A percentile compares a stretch with the other conserved stretches of the same genome.
These are phyloP conservation scores for Rugonectria rugulosa DNA, from an alignment of 2,329 filamentous ascomycete genomes.

Conservation along the genomic window DNA sequence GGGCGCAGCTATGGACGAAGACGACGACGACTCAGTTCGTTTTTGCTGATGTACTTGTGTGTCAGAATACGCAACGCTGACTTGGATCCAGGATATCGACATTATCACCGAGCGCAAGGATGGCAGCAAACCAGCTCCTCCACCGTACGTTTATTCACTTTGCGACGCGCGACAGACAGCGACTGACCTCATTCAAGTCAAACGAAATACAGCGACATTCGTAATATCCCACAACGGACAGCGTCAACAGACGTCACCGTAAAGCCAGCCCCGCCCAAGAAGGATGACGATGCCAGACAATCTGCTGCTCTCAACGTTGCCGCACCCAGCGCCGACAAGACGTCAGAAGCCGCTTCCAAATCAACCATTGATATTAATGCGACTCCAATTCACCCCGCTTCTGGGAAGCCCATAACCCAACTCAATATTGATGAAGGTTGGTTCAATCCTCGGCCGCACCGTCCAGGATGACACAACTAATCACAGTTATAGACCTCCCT, in stretches of 20 bases:
- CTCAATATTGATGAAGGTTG: conserved; percentile 75
- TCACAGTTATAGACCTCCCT: conserved; percentile 61
- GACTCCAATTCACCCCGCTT: conserved; percentile 78
- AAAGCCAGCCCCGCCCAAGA: conserved; percentile 56
- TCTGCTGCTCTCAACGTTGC: conserved; percentile 42
- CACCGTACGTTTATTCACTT: conserved; percentile 55
- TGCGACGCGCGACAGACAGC: conserved; percentile 11
- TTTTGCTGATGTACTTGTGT: no score
- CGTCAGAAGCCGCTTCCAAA: conserved; percentile 73
- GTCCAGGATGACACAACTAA: conserved; percentile 10
- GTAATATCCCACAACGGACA: conserved; percentile 69
- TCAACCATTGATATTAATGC: conserved; percentile 87
- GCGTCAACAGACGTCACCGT: conserved; percentile 58
- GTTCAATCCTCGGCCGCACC: conserved; percentile 6
- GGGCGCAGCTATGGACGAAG: conserved; percentile 66
- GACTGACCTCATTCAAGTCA: conserved; percentile 51
- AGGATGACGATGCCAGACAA: conserved; percentile 51
- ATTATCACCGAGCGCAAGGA: conserved; percentile 74
- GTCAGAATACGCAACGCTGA: conserved; percentile 12
- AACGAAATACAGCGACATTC: conserved; percentile 69
- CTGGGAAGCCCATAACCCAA: conserved; percentile 82
- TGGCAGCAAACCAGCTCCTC: conserved; percentile 65
- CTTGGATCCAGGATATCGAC: conserved; percentile 63
- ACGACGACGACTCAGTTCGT: conserved; percentile 57
- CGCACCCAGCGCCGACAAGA: conserved; percentile 57